These are phyloP conservation scores for Vinca minor DNA, from an alignment of 257 asterid genomes.

Conservation along the genomic window DNA sequence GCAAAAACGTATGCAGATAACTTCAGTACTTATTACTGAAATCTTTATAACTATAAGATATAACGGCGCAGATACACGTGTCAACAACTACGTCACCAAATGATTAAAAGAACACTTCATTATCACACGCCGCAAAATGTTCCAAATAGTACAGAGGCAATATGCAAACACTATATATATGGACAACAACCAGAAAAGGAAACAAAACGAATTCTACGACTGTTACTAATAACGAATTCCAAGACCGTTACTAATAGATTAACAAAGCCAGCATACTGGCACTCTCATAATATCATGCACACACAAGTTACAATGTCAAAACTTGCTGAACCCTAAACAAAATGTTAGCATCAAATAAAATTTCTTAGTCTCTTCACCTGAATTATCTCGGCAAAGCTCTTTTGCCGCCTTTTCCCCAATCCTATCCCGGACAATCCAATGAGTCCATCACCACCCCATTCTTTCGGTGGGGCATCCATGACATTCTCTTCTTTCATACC, in stretches of 20 bases:
- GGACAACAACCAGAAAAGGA: neutral
- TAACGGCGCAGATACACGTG: neutral
- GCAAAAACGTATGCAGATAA: neutral
- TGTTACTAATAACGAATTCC: no score
- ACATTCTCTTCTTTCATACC: slow-evolving; percentile 29
- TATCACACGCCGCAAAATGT: neutral
- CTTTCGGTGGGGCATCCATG: slow-evolving; percentile 28
- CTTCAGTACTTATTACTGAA: no score
- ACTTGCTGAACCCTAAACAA: slow-evolving; percentile 2
- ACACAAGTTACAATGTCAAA: neutral
- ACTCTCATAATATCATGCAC: neutral
- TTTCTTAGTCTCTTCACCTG: slow-evolving; percentile 40
- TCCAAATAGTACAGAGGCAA: neutral
- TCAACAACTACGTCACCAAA: no score
- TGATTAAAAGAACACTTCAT: neutral
- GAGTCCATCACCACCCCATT: slow-evolving; percentile 57
- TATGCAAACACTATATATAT: neutral
- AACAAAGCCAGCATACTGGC: slow-evolving; percentile 3
- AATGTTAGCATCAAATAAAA: neutral
- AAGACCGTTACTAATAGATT: no score
- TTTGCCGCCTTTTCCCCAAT: slow-evolving; percentile 39
- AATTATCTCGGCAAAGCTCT: slow-evolving; percentile 47
- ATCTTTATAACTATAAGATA: neutral
- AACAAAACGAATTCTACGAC: no score
- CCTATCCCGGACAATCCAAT: slow-evolving; percentile 54